A percentile compares a stretch with the other conserved stretches of the same genome.
Evolutionary conservation across 2,329 filamentous ascomycete species (phyloP).

Genomic region (Aspergillus oerlinghausenensis): DNA sequence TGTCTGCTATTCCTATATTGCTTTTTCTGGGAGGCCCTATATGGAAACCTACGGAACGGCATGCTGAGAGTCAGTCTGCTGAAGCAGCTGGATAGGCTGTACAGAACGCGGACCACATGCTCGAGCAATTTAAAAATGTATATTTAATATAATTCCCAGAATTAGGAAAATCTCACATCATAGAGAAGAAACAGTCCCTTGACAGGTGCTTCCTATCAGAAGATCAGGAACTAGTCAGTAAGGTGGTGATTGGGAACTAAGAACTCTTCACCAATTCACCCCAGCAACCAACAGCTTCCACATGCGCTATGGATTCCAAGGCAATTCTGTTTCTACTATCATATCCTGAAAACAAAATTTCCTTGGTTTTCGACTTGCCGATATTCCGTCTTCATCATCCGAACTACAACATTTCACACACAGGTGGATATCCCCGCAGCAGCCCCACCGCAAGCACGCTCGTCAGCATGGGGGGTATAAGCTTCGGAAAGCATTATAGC

Average conservation of each 20-base stretch:
- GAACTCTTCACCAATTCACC: neutral
- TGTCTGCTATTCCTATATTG: constrained; percentile 50
- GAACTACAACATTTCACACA: neutral
- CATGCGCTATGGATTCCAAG: neutral
- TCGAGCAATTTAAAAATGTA: neutral
- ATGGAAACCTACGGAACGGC: constrained; percentile 1
- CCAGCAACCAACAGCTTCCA: neutral
- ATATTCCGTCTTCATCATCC: constrained; percentile 1
- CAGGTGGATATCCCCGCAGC: constrained; percentile 18
- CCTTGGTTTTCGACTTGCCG: neutral
- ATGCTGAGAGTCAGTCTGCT: neutral
- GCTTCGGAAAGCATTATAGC: constrained; percentile 9
- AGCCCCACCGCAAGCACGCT: constrained; percentile 15
- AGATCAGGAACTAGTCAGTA: neutral
- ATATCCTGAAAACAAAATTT: neutral
- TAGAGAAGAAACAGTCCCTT: neutral
- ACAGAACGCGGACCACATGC: neutral
- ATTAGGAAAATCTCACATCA: neutral
- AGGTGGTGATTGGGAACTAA: neutral
- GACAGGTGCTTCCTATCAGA: neutral
- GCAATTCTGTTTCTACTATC: neutral
- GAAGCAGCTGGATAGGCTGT: neutral
- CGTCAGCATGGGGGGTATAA: neutral
- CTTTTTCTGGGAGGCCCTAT: constrained; percentile 54
- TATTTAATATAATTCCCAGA: neutral